phyloP scores from a whole-genome alignment of 345 rosid genomes.

The Pugionium cornutum region DNA sequence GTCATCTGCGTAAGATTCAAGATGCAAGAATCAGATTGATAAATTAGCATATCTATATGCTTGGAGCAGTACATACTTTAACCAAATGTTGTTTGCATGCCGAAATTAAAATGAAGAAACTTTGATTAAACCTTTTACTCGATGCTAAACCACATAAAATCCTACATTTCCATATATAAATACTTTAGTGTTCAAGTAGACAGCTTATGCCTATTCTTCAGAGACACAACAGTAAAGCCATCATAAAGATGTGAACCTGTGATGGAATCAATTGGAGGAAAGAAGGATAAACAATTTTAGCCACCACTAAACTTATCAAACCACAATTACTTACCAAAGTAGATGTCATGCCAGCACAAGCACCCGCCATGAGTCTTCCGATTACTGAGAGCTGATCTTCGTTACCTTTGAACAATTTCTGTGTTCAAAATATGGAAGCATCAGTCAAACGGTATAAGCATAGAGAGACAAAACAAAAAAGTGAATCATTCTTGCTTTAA shows the following conservation, averaged over 20 bases:
- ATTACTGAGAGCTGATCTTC: constrained; percentile 79
- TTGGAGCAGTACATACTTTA: background rate
- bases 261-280: background rate
- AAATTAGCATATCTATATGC: constrained; percentile 1
- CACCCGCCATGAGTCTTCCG: constrained; percentile 96
- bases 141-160: background rate
- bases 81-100: background rate
- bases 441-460: constrained; percentile 20
- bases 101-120: background rate
- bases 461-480: background rate
- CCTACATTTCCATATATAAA: background rate
- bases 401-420: constrained; percentile 81
- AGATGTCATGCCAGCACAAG: constrained; percentile 99
- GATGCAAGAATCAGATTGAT: constrained; percentile 18
- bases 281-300: constrained; percentile 10
- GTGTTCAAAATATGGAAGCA: constrained; percentile 34
- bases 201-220: constrained; percentile 4
- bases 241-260: background rate
- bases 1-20: constrained; percentile 57
- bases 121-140: background rate
- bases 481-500: background rate
- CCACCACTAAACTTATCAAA: background rate
- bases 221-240: constrained; percentile 1
- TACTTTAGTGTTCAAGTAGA: background rate
- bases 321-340: constrained; percentile 68